Base-by-base conservation (phyloP, 176 grass and related monocot species). In the Coix lacrymajobi region DNA sequence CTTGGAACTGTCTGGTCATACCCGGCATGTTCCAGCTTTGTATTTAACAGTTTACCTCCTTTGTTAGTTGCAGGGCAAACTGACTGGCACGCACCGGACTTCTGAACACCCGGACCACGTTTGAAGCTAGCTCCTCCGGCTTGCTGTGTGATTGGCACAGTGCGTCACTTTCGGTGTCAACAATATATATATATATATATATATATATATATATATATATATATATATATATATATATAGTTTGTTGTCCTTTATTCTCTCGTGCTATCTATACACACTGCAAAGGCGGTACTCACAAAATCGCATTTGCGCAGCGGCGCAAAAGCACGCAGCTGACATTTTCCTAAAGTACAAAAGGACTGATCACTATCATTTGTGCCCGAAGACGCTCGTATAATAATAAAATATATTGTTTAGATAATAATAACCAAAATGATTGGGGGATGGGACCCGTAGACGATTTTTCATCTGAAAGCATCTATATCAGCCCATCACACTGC, bases 341-440 rank as follows among this genome's bases (percentile, higher is more conserved):
- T 85, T 85, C 71, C 56, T 60, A 66, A 66, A 77, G 65, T 81
- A 85, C 78, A 85, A 72, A 72, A 46, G 44, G 69, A 85, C 78
- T 89, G 62, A 81, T 81, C 72, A 32, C 71, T 61, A 76, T 40
- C 78, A 77, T 85, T 77, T 57, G 36, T 24, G 28, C 69, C 45
- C 17, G 12, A 37, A 74, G 24, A 68, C 3, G 49, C 12, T 14
- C 38, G 36, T 29, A 48, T 37, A 8, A 66, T 49, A 24, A 66
- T 73, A 84, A 24, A 51, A 24, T 24, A 76, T 54, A 24, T 41
- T 38, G 39, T 28, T 29, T 15, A 26, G 38, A 63, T 60, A 71
- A 63, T 60, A 71, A 64, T 19, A 67, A 4, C 69, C 15, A 72
- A 43, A 67, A 77, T 30, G 43, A 33, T 12, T 48, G 69, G 41